These are phyloP conservation scores for Leccinum disarticulatum DNA, from an alignment of 768 basidiomycete species.

Conservation along the genomic window DNA sequence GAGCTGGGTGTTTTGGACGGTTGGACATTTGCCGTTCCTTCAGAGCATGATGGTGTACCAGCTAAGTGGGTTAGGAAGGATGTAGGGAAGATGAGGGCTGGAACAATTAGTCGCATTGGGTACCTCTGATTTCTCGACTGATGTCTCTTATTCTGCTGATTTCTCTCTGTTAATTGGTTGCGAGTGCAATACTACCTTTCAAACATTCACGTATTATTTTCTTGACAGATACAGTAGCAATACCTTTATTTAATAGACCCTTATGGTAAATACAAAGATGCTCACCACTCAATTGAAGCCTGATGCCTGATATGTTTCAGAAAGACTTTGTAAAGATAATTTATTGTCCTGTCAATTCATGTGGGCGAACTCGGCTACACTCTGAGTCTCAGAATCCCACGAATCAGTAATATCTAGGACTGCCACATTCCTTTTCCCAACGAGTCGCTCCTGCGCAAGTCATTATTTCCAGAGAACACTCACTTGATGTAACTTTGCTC, in stretches of 20 bases:
- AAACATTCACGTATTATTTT: background rate
- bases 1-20: too few relatives aligned
- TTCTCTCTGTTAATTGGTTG: background rate
- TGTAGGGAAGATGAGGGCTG: background rate
- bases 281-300: background rate
- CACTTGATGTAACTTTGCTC: too few relatives aligned
- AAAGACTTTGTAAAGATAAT: too few relatives aligned
- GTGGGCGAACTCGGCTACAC: too few relatives aligned
- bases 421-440: too few relatives aligned
- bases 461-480: too few relatives aligned
- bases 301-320: background rate
- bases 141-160: background rate
- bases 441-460: too few relatives aligned
- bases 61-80: constrained; percentile 22
- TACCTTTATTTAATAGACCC: too few relatives aligned
- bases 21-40: constrained; percentile 19
- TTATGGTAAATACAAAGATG: too few relatives aligned
- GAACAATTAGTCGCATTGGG: background rate
- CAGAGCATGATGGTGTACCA: constrained; percentile 16
- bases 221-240: background rate
- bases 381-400: too few relatives aligned
- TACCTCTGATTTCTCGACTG: background rate
- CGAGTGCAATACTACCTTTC: background rate
- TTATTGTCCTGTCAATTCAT: background rate
- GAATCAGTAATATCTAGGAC: too few relatives aligned